phyloP scores from a whole-genome alignment of 2,329 filamentous ascomycete species.

The Ophiobolus disseminans region DNA sequence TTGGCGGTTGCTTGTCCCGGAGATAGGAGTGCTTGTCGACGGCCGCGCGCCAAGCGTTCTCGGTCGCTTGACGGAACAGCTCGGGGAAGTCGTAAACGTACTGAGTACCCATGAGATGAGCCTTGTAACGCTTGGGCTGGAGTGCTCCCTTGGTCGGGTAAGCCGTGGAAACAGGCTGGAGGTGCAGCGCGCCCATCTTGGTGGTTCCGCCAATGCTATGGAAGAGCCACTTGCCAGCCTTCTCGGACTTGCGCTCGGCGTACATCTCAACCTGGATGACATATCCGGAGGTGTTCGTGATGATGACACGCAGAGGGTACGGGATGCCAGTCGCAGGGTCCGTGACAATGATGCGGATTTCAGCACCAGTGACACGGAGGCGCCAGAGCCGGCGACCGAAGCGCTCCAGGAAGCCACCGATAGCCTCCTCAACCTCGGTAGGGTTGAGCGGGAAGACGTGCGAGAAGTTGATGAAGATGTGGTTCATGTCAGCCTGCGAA shows the following conservation, averaged over 20 bases:
- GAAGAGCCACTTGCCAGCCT: conserved; percentile 94
- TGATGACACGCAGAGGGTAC: conserved; percentile 92
- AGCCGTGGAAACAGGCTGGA: conserved; percentile 87
- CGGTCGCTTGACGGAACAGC: conserved; percentile 96
- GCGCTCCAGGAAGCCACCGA: conserved; percentile 94
- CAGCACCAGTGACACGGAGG: conserved; percentile 93
- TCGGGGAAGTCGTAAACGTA: conserved; percentile 99
- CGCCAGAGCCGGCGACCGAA: conserved; percentile 96
- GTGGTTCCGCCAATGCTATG: conserved; percentile 94
- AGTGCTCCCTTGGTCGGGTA: conserved; percentile 99
- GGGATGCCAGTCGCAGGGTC: conserved; percentile 83
- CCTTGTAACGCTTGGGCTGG: conserved; percentile 99
- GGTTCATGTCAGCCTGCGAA: conserved; percentile 98
- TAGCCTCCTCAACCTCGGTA: conserved; percentile 86
- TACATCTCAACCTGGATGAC: conserved; percentile 98
- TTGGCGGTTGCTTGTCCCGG: conserved; percentile 79
- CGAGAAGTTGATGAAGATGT: conserved; percentile 99
- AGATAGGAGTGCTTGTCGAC: conserved; percentile 76
- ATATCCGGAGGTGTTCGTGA: conserved; percentile 98
- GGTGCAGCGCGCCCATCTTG: conserved; percentile 94
- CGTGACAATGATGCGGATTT: conserved; percentile 98
- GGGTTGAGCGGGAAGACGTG: conserved; percentile 93
- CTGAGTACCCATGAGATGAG: conserved; percentile 97
- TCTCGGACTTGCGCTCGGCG: conserved; percentile 96
- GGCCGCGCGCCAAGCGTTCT: conserved; percentile 88